Evolutionary conservation across 2,329 filamentous ascomycete species (phyloP), one percentile per base, ranked within the genome.

Genomic region (Fusarium sp.): DNA sequence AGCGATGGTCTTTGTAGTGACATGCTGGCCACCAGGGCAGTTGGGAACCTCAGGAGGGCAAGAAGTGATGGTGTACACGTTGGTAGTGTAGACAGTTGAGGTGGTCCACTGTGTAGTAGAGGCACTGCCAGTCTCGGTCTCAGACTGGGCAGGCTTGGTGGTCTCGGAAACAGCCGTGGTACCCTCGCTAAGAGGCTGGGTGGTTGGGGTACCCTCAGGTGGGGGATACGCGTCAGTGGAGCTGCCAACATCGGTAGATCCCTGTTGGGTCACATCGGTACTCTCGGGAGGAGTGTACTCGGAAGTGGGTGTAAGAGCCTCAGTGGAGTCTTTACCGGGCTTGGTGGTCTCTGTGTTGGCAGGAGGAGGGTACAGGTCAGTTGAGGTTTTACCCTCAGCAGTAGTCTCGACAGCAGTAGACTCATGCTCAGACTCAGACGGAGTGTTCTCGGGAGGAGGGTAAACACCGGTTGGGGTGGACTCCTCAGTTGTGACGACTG

Each of bases 11-110:
- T 76, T 61, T 3, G 75, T 77, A 20, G 71, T 73, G 12, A 76
- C 49, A 9, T 71, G 62, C 10, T 65, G 35, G 10, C 60, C 42
- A 6, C 50, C 38, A 12, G 75, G 73, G n/a, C 75, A 77, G 35
- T 76, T 31, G 8, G 75, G 67, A 17, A 73, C 44, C 41, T 70
- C 68, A 5, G 75, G 70, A 20, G 63, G 46, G 39, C 71, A 75
- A 25, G 57, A 68, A 20, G 75, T 77, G 44, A 76, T 49, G 2
- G 75, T 76, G 36, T 73, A 69, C 11, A 76, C 50, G 6, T 71
- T 49, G n/a, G 75, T 77, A 15, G 75, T 77, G 53, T 76, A 73
- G 20, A 73, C 63, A 25, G 71, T 73, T 29, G 71, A 73, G n/a
- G 69, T 74, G 22, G 65, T 54, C 65, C 42, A 62, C 14, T 27